Evolutionary conservation across 345 rosid species (phyloP).

Genomic region (Mercurialis annua): DNA sequence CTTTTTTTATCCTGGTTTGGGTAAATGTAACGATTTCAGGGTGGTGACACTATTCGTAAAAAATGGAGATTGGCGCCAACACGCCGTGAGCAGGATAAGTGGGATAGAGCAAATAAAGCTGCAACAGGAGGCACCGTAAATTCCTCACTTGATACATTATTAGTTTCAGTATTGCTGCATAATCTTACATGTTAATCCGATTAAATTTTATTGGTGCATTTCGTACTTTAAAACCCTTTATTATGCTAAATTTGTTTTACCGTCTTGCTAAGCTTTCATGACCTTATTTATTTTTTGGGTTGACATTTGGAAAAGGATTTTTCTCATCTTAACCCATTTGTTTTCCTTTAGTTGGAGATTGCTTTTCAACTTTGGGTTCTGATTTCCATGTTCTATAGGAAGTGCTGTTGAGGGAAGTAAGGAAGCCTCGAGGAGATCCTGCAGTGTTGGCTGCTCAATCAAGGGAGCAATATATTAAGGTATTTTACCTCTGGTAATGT

Average conservation of each 20-base stretch:
- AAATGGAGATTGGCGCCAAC: constrained; percentile 79
- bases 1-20: neutral
- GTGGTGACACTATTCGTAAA: constrained; percentile 17
- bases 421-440: constrained; percentile 71
- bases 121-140: constrained; percentile 84
- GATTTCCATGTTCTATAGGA: constrained; percentile 42
- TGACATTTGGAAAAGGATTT: neutral
- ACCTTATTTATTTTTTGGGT: neutral
- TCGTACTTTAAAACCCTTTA: neutral
- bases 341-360: constrained; percentile 7
- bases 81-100: constrained; percentile 83
- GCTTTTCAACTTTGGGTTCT: constrained; percentile 17
- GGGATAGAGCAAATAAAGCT: constrained; percentile 93
- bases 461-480: constrained; percentile 78
- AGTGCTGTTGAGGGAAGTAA: constrained; percentile 59
- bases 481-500: constrained; percentile 22
- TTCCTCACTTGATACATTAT: constrained; percentile 10
- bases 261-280: neutral
- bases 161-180: neutral
- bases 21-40: constrained; percentile 29
- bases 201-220: neutral
- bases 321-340: constrained; percentile 3
- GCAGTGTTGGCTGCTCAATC: constrained; percentile 66
- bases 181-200: neutral
- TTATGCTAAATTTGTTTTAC: neutral